Conservation (phyloP, 2,329 filamentous ascomycete species). For the Hypocrella siamensis region DNA sequence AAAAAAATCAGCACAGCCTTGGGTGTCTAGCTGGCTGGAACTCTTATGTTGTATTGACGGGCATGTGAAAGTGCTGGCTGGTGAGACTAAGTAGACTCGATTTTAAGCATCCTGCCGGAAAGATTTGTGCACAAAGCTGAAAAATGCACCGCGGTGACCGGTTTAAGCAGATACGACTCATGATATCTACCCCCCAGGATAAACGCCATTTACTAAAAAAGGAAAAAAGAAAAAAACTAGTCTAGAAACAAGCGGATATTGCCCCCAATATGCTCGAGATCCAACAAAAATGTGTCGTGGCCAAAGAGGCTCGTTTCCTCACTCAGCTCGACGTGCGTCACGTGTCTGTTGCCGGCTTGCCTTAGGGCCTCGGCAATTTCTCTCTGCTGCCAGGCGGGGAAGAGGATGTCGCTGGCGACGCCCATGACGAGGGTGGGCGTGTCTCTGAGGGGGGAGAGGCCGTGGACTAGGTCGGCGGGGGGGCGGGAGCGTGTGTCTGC, state of each 20-base stretch:
- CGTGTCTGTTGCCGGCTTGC: constrained; percentile 60
- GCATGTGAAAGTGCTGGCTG: too few relatives aligned
- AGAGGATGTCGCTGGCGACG: constrained; percentile 88
- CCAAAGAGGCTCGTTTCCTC: constrained; percentile 92
- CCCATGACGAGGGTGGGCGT: constrained; percentile 81
- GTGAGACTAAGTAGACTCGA: too few relatives aligned
- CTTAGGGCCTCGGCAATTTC: constrained; percentile 79
- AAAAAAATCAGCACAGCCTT: constrained; percentile 26
- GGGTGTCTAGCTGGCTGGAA: too few relatives aligned
- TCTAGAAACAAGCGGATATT: constrained; percentile 70
- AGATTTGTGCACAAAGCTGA: too few relatives aligned
- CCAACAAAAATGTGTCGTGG: constrained; percentile 89
- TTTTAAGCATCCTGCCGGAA: too few relatives aligned
- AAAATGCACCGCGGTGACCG: too few relatives aligned
- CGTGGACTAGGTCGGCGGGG: constrained; percentile 64
- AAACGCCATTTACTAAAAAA: too few relatives aligned
- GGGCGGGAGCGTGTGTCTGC: constrained; percentile 46
- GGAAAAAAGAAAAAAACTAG: too few relatives aligned
- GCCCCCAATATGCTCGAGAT: constrained; percentile 82
- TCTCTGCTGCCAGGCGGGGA: constrained; percentile 94
- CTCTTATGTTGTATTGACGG: too few relatives aligned
- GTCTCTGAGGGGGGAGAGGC: constrained; percentile 54
- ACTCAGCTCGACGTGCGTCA: constrained; percentile 80
- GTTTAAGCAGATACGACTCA: too few relatives aligned
- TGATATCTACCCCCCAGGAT: too few relatives aligned